phyloP scores from a whole-genome alignment of 331 rosid species.

The Cucumis variabilis region DNA sequence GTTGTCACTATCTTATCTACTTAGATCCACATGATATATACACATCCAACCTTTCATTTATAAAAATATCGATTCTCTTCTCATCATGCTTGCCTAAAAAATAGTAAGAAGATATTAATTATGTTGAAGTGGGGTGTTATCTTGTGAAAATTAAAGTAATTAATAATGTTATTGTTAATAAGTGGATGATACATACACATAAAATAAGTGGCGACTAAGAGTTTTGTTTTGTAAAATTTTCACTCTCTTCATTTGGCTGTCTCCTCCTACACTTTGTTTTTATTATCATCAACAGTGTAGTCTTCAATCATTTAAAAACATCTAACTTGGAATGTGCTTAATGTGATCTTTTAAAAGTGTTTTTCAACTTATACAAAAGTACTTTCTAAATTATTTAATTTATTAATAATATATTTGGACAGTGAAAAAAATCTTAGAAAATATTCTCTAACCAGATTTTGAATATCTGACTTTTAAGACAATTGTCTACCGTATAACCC shows the following conservation, averaged over 20 bases:
- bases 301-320: not conserved
- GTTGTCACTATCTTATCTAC: too few species aligned
- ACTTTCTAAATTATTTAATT: not conserved
- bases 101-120: not conserved
- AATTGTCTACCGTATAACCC: too few species aligned
- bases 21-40: too few species aligned
- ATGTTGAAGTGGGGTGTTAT: slow-evolving; percentile 7
- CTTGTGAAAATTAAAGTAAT: not conserved
- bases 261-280: not conserved
- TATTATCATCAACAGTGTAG: not conserved
- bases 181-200: slow-evolving; percentile 19
- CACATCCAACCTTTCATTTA: not conserved
- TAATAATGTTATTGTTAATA: slow-evolving; percentile 8
- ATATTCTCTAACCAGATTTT: too few species aligned
- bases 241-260: not conserved
- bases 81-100: not conserved
- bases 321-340: not conserved
- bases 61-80: not conserved
- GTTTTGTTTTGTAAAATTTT: not conserved
- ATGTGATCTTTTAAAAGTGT: not conserved
- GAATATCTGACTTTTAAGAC: too few species aligned
- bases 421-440: too few species aligned
- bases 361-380: not conserved
- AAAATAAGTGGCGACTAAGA: not conserved
- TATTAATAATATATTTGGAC: too few species aligned